Conservation (phyloP, 2,329 filamentous ascomycete species). For the Bipolaris gigantea region DNA sequence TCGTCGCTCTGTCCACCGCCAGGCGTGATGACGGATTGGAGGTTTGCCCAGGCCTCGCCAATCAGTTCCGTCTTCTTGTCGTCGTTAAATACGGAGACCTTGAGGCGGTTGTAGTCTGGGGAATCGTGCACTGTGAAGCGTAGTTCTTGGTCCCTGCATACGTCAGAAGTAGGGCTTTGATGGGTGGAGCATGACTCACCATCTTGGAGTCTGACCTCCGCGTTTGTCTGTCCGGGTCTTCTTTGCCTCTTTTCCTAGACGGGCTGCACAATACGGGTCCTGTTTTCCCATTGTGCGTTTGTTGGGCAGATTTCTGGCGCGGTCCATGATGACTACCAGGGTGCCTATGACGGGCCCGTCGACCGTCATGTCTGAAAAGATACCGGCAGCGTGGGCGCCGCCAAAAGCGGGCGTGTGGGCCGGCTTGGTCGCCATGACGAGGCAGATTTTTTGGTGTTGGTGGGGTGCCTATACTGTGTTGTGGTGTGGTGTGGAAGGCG, state of each 20-base stretch:
- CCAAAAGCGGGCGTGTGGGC: conserved; percentile 45
- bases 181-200: conserved; percentile 61
- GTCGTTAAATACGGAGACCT: conserved; percentile 95
- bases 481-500: conserved; percentile 4
- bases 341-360: conserved; percentile 94
- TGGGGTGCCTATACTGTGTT: neutral
- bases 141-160: conserved; percentile 87
- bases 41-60: conserved; percentile 86
- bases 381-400: conserved; percentile 81
- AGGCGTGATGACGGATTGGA: conserved; percentile 76
- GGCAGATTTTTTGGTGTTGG: neutral
- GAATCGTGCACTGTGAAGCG: conserved; percentile 96
- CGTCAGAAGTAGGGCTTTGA: conserved; percentile 16
- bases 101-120: conserved; percentile 92
- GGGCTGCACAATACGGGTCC: conserved; percentile 92
- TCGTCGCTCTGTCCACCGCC: conserved; percentile 93
- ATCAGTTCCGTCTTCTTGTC: conserved; percentile 98
- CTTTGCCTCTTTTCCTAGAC: conserved; percentile 94
- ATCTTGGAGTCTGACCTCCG: conserved; percentile 92
- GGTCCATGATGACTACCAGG: conserved; percentile 86
- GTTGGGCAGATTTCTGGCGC: conserved; percentile 96
- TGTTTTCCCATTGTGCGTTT: conserved; percentile 97
- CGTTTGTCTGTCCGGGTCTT: conserved; percentile 94
- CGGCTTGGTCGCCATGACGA: conserved; percentile 43
- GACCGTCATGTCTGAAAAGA: conserved; percentile 90